These are phyloP conservation scores for Caryopteris hybrid DNA, from an alignment of 305 asterid species.

Conservation along the genomic window DNA sequence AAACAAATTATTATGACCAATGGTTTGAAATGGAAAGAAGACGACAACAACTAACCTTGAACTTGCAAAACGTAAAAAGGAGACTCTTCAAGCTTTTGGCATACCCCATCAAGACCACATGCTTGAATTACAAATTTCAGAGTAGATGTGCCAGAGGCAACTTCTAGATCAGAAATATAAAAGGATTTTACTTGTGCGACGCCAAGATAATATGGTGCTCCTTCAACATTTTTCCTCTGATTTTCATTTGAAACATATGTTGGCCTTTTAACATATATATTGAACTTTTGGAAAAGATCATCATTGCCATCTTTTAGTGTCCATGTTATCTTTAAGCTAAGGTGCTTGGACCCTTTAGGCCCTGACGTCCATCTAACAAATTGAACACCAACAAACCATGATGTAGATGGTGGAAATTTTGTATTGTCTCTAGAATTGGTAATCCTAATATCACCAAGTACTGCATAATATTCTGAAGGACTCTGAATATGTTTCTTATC, in stretches of 20 bases:
- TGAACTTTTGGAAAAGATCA: slow-evolving; percentile 36
- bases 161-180: slow-evolving; percentile 48
- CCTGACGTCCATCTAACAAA: slow-evolving; percentile 42
- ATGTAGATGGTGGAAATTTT: slow-evolving; percentile 51
- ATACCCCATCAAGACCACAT: slow-evolving; percentile 47
- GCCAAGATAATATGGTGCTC: slow-evolving; percentile 54
- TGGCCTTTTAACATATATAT: slow-evolving; percentile 50
- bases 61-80: slow-evolving; percentile 51
- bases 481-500: slow-evolving; percentile 10
- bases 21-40: background rate
- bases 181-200: slow-evolving; percentile 50
- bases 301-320: slow-evolving; percentile 33
- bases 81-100: slow-evolving; percentile 62
- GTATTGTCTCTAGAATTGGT: slow-evolving; percentile 13
- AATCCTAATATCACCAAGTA: slow-evolving; percentile 64
- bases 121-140: slow-evolving; percentile 58
- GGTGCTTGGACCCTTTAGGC: slow-evolving; percentile 36
- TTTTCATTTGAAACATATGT: background rate
- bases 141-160: slow-evolving; percentile 36
- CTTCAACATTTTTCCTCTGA: slow-evolving; percentile 2
- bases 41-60: slow-evolving; percentile 13
- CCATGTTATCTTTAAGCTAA: slow-evolving; percentile 63
- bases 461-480: slow-evolving; percentile 52
- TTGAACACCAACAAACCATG: slow-evolving; percentile 50
- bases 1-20: no score